phyloP scores from a whole-genome alignment of 208 protist genomes.

The Acanthamoeba rhysodes region DNA sequence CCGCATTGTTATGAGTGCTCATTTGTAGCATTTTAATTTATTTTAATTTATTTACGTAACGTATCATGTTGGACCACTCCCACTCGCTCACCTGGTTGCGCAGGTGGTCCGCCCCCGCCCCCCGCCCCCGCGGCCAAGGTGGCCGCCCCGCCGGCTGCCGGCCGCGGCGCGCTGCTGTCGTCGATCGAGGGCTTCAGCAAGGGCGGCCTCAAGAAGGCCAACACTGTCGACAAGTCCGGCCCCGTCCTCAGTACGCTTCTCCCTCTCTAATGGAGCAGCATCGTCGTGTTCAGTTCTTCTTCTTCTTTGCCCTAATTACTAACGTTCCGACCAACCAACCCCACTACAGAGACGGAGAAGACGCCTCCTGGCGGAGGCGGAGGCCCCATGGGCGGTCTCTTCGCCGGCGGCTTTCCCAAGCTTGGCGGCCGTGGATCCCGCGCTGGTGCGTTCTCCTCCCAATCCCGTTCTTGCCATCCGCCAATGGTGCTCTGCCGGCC shows the following conservation, averaged over 20 bases:
- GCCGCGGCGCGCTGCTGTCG: conserved; percentile 11
- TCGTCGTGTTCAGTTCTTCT: too few species aligned
- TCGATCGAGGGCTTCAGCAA: conserved; percentile 66
- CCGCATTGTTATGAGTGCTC: too few species aligned
- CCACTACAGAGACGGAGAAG: not conserved
- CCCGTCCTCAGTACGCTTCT: not conserved
- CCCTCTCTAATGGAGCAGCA: too few species aligned
- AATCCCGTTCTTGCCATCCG: not conserved
- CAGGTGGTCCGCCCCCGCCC: not conserved
- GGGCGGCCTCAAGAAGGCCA: conserved; percentile 62
- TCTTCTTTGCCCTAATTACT: too few species aligned
- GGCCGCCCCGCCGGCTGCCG: not conserved
- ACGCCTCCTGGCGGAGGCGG: conserved; percentile 32
- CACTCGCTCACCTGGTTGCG: too few species aligned
- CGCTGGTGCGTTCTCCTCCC: not conserved
- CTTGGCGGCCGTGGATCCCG: not conserved
- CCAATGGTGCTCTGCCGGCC: too few species aligned
- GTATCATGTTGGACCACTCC: too few species aligned
- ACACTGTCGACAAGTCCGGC: conserved; percentile 42
- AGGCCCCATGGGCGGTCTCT: conserved; percentile 46
- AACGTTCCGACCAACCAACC: too few species aligned
- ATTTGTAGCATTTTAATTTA: too few species aligned
- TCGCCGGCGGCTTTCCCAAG: conserved; percentile 62
- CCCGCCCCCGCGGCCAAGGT: not conserved
- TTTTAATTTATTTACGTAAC: too few species aligned